These are phyloP conservation scores for Persicaria tinctoria DNA, from an alignment of 148 eudicot genomes.

Conservation along the genomic window DNA sequence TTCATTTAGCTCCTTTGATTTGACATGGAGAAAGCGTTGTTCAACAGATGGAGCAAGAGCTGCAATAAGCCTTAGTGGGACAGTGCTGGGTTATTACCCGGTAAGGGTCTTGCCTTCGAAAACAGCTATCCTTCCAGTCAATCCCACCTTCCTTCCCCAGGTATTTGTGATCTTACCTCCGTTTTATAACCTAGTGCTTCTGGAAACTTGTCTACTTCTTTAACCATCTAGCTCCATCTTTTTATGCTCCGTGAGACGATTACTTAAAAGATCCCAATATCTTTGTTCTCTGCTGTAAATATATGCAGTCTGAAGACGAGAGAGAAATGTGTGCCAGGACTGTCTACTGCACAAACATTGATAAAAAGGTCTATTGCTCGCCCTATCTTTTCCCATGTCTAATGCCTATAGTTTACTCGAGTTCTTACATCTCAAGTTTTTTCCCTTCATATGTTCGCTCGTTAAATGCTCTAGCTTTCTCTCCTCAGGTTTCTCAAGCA, in stretches of 20 bases:
- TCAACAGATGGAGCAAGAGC: conserved; percentile 78
- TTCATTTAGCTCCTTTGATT: background rate
- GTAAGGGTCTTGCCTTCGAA: conserved; percentile 92
- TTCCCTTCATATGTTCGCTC: background rate
- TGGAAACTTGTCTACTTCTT: background rate
- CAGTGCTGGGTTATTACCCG: conserved; percentile 93
- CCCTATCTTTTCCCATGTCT: background rate
- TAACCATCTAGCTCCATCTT: background rate
- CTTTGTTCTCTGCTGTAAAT: conserved; percentile 6
- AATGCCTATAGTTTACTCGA: background rate
- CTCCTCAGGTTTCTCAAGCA: conserved; percentile 67
- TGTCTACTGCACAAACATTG: conserved; percentile 89
- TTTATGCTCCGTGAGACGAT: conserved; percentile 3
- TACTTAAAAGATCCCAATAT: background rate
- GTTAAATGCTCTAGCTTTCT: background rate
- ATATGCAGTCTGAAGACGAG: conserved; percentile 85
- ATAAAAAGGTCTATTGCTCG: conserved; percentile 68
- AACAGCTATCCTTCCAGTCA: conserved; percentile 98
- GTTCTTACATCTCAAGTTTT: background rate
- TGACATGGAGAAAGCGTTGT: conserved; percentile 1
- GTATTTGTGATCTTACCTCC: conserved; percentile 26
- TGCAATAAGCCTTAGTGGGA: conserved; percentile 86
- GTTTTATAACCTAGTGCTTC: background rate
- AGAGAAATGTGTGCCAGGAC: conserved; percentile 99
- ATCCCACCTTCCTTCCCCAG: conserved; percentile 89